Base-by-base conservation (phyloP, 768 basidiomycete genomes). In the Lactarius vividus region DNA sequence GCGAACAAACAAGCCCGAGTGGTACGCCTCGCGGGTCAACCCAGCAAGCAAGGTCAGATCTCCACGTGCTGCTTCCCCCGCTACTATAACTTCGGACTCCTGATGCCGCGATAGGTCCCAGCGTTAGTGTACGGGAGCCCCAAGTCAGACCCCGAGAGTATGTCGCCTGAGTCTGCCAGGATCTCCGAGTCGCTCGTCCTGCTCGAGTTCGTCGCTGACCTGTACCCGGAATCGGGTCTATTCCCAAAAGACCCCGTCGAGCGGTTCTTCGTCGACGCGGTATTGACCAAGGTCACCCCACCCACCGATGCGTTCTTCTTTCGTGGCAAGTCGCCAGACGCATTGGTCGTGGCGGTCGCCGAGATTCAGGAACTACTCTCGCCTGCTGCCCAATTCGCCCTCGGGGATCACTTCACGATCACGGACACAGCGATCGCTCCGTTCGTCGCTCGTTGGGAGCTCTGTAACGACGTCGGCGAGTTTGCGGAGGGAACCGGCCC, bases 1-100 rank as follows among this genome's bases (percentile, higher is more conserved):
- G 54, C 66, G 66, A 83, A 85, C 75, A 89, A 88, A n/a, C n/a
- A n/a, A n/a, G 75, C 88, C 88, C 0, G 83, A 81, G 57, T 88
- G 86, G 87, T 88, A 85, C 71, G 82, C 82, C 0, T 79, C 82
- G 0, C 79, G 83, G 60, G 81, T 89, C 40, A 88, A 88, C 73
- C 83, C 83, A 1, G 85, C 82, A 2, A 82, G 82, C 74, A 87
- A 88, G 79, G 87, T 85, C 70, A 23, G 74, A 20, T 44, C 16
- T 18, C 70, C 11, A 10, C 29, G 2, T 8, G 7, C 42, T n/a
- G 16, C 7, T 15, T 20, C 18, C 5, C 16, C 16, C n/a, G 18
- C 20, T 18, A 44, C n/a, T n/a, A n/a, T n/a, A n/a, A n/a, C 35
- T 26, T 7, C 3, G 5, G n/a, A 26, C 16, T 6, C 15, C 20